Evolutionary conservation across 331 rosid genomes (phyloP), one percentile per base, ranked within the genome.

Genomic region (Acacia concinna): DNA sequence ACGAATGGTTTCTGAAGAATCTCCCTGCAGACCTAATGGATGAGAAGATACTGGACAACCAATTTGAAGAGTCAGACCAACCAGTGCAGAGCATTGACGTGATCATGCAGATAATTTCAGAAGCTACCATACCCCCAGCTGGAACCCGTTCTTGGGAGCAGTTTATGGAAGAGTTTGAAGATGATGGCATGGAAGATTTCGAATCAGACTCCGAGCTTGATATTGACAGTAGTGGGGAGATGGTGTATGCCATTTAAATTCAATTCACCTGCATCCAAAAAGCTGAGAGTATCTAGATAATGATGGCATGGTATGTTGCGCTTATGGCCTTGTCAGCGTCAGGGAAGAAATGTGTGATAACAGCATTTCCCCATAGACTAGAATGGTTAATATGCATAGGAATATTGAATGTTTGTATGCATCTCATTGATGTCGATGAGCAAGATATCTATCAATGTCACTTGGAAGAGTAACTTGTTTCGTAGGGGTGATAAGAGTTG

Each of bases 161-260:
- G 13, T 87, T 65, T 41, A 80, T 88, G 89, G 1, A 77, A 18
- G 97, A 89, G 86, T 64, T 83, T 40, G 54, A 81, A 85, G 97
- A 92, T 27, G 92, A 88, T 35, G 47, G 47, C 84, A 88, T 89
- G 90, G 99, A 88, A 5, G 98, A 90, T 71, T 52, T 86, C 3
- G 97, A 91, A 27, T 87, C 93, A 5, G 98, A 93, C 68, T 93
- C 90, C 10, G 99, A 95, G 80, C 99, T 90, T 31, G 97, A 95
- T 78, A 83, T 90, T 27, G 99, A 95, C 80, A 95, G 99, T 86
- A 95, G 98, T 32, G 99, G 98, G 78, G 98, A 93, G 83, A 93
- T 95, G 68, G 97, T 95, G 30, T 95, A 93, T 85, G 99, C 99
- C 68, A 84, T 89, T 52, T 92, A 82, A 86, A 72, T 63, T 47